phyloP scores from a whole-genome alignment of 176 grass and related monocot genomes.

The Leersia perrieri region DNA sequence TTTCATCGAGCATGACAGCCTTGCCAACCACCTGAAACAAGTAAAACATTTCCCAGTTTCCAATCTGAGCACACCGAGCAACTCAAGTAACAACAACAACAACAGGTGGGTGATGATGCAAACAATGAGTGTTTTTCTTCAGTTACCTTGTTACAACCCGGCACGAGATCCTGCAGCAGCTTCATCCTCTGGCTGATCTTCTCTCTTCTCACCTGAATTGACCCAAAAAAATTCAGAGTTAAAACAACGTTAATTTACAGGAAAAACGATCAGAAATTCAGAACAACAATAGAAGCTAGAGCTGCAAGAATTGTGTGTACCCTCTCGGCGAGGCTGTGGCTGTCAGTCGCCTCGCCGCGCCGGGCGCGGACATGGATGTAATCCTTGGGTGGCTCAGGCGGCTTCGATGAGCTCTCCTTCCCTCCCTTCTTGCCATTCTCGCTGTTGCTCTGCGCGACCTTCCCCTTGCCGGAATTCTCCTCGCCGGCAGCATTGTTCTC shows the following conservation, averaged over 20 bases:
- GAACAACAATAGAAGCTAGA: background rate
- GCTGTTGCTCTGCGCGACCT: slow-evolving; percentile 68
- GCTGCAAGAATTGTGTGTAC: slow-evolving; percentile 45
- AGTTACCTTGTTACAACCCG: slow-evolving; percentile 93
- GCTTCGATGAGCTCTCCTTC: slow-evolving; percentile 51
- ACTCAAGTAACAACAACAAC: slow-evolving; percentile 22
- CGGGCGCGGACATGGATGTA: slow-evolving; percentile 95
- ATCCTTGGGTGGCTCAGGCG: slow-evolving; percentile 66
- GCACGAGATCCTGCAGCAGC: slow-evolving; percentile 96
- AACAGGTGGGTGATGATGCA: background rate
- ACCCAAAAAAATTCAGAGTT: background rate
- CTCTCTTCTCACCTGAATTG: slow-evolving; percentile 83
- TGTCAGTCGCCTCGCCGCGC: slow-evolving; percentile 97
- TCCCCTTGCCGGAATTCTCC: slow-evolving; percentile 62
- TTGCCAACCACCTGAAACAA: slow-evolving; percentile 90
- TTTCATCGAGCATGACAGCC: slow-evolving; percentile 99
- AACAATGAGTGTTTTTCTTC: slow-evolving; percentile 8
- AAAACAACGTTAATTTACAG: slow-evolving; percentile 14
- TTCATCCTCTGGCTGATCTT: slow-evolving; percentile 99
- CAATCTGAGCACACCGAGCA: slow-evolving; percentile 34
- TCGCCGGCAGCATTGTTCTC: slow-evolving; percentile 55
- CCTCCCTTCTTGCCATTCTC: slow-evolving; percentile 65
- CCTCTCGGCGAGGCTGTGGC: slow-evolving; percentile 95
- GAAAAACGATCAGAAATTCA: background rate
- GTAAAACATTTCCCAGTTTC: slow-evolving; percentile 46